phyloP scores from a whole-genome alignment of 768 basidiomycete species.

The Coprinopsis strossmayeri region DNA sequence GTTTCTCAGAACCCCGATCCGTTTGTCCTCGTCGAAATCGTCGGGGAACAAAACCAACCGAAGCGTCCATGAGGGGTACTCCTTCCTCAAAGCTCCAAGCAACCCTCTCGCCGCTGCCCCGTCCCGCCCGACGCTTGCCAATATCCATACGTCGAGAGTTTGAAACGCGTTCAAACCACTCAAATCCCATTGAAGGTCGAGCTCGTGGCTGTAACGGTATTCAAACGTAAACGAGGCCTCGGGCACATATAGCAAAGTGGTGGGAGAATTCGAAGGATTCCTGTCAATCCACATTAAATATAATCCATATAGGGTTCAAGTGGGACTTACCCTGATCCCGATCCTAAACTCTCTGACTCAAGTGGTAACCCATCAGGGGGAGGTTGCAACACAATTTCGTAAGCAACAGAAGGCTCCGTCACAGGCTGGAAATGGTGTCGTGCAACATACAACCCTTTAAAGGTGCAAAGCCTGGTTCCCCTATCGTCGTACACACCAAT shows the following conservation, averaged over 20 bases:
- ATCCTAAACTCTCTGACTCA: too few relatives aligned
- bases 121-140: slow-evolving; percentile 7
- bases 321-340: too few relatives aligned
- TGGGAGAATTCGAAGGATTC: too few relatives aligned
- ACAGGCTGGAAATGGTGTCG: slow-evolving; percentile 14
- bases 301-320: too few relatives aligned
- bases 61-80: slow-evolving; percentile 25
- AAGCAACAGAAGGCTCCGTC: slow-evolving; percentile 8
- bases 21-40: slow-evolving; percentile 11
- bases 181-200: slow-evolving; percentile 13
- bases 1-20: slow-evolving; percentile 10
- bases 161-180: slow-evolving; percentile 3
- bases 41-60: slow-evolving; percentile 21
- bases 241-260: not conserved
- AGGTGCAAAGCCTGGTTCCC: slow-evolving; percentile 17
- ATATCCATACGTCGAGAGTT: slow-evolving; percentile 16
- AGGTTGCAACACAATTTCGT: not conserved
- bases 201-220: slow-evolving; percentile 14
- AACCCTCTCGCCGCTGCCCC: slow-evolving; percentile 27
- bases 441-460: slow-evolving; percentile 13
- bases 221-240: slow-evolving; percentile 1
- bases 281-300: too few relatives aligned
- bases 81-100: slow-evolving; percentile 21
- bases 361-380: too few relatives aligned
- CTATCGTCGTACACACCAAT: slow-evolving; percentile 19